Base-by-base conservation (phyloP, 257 asterid species). In the Petrea volubilis region DNA sequence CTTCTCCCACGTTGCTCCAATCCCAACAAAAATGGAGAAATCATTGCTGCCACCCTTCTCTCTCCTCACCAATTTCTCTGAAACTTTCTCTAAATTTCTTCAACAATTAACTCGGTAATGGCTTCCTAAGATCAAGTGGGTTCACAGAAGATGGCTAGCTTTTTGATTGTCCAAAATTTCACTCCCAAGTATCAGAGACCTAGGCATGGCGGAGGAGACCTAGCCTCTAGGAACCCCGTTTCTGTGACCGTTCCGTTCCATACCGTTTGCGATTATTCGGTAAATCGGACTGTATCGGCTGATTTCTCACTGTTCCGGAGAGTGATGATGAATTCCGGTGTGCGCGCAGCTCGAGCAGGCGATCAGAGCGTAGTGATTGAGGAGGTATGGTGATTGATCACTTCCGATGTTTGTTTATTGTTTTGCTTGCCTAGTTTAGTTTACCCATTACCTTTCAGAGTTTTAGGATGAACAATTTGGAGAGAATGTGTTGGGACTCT, bases 341-440 rank as follows among this genome's bases (percentile, higher is more conserved):
- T n/a, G n/a, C n/a, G n/a, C n/a, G n/a, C 84, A 38, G 77, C 83
- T 74, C 60, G 74, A 71, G 65, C 74, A 23, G 84, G 75, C 40
- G 81, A 80, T 64, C 83, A 68, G 71, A 57, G 50, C 55, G 59
- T 80, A 46, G 70, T 59, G 38, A 74, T 74, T 52, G 82, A 82
- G 68, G 83, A 78, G 87, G 90, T 82, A 75, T 73, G 80, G 62
- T 21, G 34, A 12, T 31, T 8, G 51, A 58, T 70, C 36, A 62
- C 28, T 60, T 79, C 70, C 40, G 0, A 1, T 56, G 7, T 20
- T 41, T 50, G 53, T 12, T 20, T n/a, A 6, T 36, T 58, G 15
- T 12, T 36, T 56, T 31, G 41, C 31, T 17, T 18, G 56, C 44
- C 17, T 11, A 38, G 36, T 31, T 57, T 31, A 40, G 3, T 29